Base-by-base conservation (phyloP, 352 stramenopile species). In the Phytopythium chamaehyphon region DNA sequence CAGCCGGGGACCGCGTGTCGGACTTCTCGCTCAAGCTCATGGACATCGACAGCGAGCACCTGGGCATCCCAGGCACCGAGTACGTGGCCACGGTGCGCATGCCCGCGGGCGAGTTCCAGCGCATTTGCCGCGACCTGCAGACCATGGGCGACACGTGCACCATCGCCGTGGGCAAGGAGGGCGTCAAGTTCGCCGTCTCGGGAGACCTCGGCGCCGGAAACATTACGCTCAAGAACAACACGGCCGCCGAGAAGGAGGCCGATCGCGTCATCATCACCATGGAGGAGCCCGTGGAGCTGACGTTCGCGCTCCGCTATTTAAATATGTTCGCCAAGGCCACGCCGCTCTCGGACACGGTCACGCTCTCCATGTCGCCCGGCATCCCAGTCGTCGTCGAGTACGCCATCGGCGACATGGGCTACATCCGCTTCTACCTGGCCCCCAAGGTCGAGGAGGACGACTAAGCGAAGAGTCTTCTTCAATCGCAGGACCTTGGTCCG, bases 281-380 rank as follows among this genome's bases (percentile, higher is more conserved):
- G 96, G 86, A 99, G 64, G 96, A 99, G 71, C 95, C 96, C 11
- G 96, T 99, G 28, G 95, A 98, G 74, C 86, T 99, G 45, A 98
- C 90, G 56, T 99, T 99, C 73, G 97, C 97, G 40, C 80, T 99
- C 42, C 92, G 97, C 50, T 99, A 99, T 87, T 87, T 99, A 69
- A 98, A 98, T 78, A 98, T 99, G 75, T 99, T 99, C 68, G 98
- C 97, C 49, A 99, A 99, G 85, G 97, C 97, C 33, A 99, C 97
- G 47, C 89, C 86, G 31, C 82, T 99, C 54, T 96, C 86, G 42
- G 71, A 90, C 38, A 96, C 72, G 36, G 97, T 99, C 47, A 97
- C 96, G 67, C 81, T 99, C 40, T 98, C 83, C 59, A 98, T 99
- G 93, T 98, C 88, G 40, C 94, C 95, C 8, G 96, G 98, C 40